Percentiles rank a stretch among this genome's conserved stretches.
Evolutionary conservation across 805 yeast species (phyloP).

Genomic region (Schwanniomyces polymorphus): DNA sequence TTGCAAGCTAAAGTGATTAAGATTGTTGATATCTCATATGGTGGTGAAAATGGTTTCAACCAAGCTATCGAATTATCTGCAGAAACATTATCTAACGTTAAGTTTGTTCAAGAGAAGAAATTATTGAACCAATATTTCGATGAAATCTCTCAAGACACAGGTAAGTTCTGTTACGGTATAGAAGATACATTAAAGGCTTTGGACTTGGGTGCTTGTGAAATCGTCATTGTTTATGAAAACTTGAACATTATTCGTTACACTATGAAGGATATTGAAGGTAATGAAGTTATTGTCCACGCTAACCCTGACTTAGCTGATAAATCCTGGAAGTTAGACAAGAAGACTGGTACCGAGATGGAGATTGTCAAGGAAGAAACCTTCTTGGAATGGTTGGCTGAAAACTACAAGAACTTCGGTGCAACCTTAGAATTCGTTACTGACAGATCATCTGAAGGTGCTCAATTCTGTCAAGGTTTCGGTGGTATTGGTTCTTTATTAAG

Average conservation of each 20-base stretch:
- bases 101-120: conserved; percentile 97
- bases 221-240: conserved; percentile 88
- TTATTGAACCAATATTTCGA: conserved; percentile 89
- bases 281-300: conserved; percentile 69
- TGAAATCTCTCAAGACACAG: conserved; percentile 96
- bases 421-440: conserved; percentile 94
- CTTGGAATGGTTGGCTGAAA: conserved; percentile 97
- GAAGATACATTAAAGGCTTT: conserved; percentile 95
- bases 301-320: conserved; percentile 74
- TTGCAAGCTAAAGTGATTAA: conserved; percentile 83
- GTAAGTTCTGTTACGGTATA: conserved; percentile 96
- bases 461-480: conserved; percentile 97
- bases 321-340: conserved; percentile 74
- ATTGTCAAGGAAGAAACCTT: conserved; percentile 78
- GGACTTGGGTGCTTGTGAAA: conserved; percentile 95
- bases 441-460: conserved; percentile 97
- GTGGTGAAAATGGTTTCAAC: conserved; percentile 99
- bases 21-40: conserved; percentile 95
- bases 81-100: conserved; percentile 94
- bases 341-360: conserved; percentile 91
- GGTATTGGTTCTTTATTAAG: conserved; percentile 97
- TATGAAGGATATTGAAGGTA: conserved; percentile 80
- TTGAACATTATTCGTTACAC: conserved; percentile 82
- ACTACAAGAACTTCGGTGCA: conserved; percentile 93
- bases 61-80: conserved; percentile 98